phyloP scores from a whole-genome alignment of 345 rosid species.

The Salix udensis region DNA sequence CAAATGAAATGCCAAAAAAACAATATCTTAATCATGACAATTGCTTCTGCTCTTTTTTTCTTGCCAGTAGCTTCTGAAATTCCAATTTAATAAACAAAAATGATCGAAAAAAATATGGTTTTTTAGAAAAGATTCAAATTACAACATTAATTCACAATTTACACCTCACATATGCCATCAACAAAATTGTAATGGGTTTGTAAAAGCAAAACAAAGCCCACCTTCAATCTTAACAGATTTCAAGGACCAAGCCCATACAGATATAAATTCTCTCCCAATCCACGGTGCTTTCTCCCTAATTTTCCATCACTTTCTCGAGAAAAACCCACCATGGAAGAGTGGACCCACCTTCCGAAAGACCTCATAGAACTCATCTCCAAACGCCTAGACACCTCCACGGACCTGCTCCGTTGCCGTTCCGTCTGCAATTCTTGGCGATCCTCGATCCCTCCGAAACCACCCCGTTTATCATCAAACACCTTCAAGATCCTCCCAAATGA shows the following conservation, averaged over 20 bases:
- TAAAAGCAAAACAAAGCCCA: too few relatives aligned
- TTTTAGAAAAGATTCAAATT: too few relatives aligned
- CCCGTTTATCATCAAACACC: conserved; percentile 24
- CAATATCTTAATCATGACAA: too few relatives aligned
- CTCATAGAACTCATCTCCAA: conserved; percentile 53
- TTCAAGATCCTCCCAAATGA: conserved; percentile 56
- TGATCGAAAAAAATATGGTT: too few relatives aligned
- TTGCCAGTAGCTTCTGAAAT: too few relatives aligned
- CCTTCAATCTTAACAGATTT: not conserved
- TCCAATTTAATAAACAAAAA: too few relatives aligned
- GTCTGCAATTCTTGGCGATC: conserved; percentile 81
- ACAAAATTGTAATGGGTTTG: too few relatives aligned
- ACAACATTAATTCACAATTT: too few relatives aligned
- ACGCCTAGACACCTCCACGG: conserved; percentile 47
- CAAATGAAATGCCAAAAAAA: too few relatives aligned
- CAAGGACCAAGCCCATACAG: not conserved
- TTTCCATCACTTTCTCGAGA: not conserved
- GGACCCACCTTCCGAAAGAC: conserved; percentile 68
- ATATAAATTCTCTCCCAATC: not conserved
- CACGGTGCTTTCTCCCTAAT: not conserved
- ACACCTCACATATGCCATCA: too few relatives aligned
- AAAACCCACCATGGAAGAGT: conserved; percentile 50
- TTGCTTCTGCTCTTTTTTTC: too few relatives aligned
- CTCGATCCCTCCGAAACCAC: conserved; percentile 36
- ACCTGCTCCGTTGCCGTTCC: conserved; percentile 68